Evolutionary conservation across 2,329 filamentous ascomycete species (phyloP), one percentile per base, ranked within the genome.

Genomic region (Trichoderma sp.): DNA sequence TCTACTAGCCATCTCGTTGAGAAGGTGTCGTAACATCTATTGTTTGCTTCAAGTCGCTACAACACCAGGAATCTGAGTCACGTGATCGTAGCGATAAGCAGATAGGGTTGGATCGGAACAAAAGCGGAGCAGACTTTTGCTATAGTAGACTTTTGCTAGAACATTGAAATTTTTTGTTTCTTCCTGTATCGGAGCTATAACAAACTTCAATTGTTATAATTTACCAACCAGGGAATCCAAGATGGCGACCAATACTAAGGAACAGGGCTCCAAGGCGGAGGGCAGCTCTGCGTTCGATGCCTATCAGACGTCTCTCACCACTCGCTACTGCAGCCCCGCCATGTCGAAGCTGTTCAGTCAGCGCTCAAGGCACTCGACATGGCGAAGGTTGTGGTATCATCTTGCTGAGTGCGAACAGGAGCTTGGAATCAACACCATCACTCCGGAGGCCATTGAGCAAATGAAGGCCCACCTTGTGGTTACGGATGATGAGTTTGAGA

Each of bases 321-420:
- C 88, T 79, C 90, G 94, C 80, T 97, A 97, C 87, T 92, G 91
- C 85, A 93, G 89, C 79, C 82, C 84, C 77, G 93, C 93, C 85
- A 95, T 97, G 93, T 89, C 92, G 80, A 88, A 89, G 78, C 90
- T 98, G 77, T 98, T 98, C 88, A 93, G 92, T 79, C 91, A 92
- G 76, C 91, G 94, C 60, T 92, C 91, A 72, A 89, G 95, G 35
- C 91, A 92, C 83, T 92, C 91, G 59, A 95, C 91, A 74, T 97
- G 95, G 95, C 91, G 95, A 78, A 89, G 94, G 83, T 90, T 98
- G 21, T 98, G 95, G 95, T 87, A 96, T 62, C 92, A 89, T 85
- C 92, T 98, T 12, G 95, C 95, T 29, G 93, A 97, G 87, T 88
- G 90, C 11, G 93, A 98, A 87, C 92, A 92, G 83, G 93, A 95